phyloP scores from a whole-genome alignment of 768 basidiomycete genomes.

The Auriscalpium microsporum region DNA sequence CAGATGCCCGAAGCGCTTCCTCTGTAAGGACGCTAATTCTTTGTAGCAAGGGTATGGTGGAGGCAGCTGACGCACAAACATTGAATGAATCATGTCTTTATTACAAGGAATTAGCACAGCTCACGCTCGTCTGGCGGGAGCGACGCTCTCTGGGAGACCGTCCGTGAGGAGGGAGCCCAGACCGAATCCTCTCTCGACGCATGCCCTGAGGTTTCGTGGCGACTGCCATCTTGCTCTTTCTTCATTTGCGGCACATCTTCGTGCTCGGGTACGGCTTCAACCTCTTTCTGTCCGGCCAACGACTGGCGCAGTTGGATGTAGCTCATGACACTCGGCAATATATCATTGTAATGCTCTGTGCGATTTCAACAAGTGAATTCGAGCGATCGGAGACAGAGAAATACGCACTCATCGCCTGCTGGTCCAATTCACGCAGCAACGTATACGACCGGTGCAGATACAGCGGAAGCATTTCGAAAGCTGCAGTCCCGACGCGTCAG shows the following conservation, averaged over 20 bases:
- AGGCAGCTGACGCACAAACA: neutral
- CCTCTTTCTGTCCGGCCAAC: neutral
- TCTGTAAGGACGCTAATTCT: slow-evolving; percentile 10
- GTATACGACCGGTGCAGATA: slow-evolving; percentile 13
- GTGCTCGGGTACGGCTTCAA: too few species aligned
- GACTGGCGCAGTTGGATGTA: slow-evolving; percentile 8
- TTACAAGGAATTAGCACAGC: too few species aligned
- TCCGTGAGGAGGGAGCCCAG: too few species aligned
- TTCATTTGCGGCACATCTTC: too few species aligned
- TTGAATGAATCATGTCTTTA: too few species aligned
- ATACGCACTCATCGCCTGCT: slow-evolving; percentile 9
- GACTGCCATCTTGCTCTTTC: too few species aligned
- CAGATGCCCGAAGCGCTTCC: slow-evolving; percentile 12
- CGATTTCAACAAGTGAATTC: neutral
- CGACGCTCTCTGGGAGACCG: too few species aligned
- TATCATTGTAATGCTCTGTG: slow-evolving; percentile 7
- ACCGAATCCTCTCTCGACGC: too few species aligned
- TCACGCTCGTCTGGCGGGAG: too few species aligned
- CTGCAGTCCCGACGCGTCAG: neutral
- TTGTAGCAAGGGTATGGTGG: neutral
- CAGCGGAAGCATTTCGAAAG: slow-evolving; percentile 13
- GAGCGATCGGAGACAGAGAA: neutral
- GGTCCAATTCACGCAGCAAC: slow-evolving; percentile 11
- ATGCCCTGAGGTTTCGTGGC: too few species aligned
- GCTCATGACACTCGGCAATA: slow-evolving; percentile 6